Base-by-base conservation (phyloP, 768 basidiomycete genomes). In the Butyriboletus loyo region DNA sequence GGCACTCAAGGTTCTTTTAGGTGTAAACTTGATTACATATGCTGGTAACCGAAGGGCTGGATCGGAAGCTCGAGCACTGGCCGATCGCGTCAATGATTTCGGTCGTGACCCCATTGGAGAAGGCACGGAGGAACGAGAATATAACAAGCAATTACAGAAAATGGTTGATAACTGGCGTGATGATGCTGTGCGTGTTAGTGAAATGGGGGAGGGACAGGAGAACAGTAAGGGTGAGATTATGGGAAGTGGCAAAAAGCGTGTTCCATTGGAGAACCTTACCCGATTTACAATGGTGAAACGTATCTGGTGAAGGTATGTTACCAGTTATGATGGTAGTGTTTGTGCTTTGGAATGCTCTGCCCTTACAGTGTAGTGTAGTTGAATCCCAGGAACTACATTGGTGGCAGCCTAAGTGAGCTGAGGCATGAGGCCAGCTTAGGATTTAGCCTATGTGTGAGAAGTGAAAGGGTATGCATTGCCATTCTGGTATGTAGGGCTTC, bases 261-360 rank as follows among this genome's bases (percentile, higher is more conserved):
- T 90, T 51, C 82, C 83, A 53, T 70, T 98, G 45, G 93, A 97
- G 66, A 92, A 96, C 64, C 78, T 98, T 44, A 96, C 92, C 31
- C 72, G 94, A 50, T 98, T 89, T 75, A 96, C 93, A 19, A 98
- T 98, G 94, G 88, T 96, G 41, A 96, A 96, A 66, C 78, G 91
- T 47, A 95, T 96, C 40, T 95, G 82, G 82, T 86, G 34, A 56
- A 42, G 43, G 19, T 36, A 36, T 10, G 1, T 30, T 27, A 27
- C 7, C 27, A 27, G 27, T 27, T 7, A 27, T 4, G 27, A 27
- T 27, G 27, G 27, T 27, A 8, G 27, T 1, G 6, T 3, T 27
- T 27, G 27, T 27, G 27, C 6, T 7, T 7, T 7, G 7, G 27
- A 27, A 27, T 27, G n/a, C n/a, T n/a, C n/a, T n/a, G n/a, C n/a